phyloP scores from a whole-genome alignment of 805 yeast genomes.

The Saccharomycopsis fermentans region DNA sequence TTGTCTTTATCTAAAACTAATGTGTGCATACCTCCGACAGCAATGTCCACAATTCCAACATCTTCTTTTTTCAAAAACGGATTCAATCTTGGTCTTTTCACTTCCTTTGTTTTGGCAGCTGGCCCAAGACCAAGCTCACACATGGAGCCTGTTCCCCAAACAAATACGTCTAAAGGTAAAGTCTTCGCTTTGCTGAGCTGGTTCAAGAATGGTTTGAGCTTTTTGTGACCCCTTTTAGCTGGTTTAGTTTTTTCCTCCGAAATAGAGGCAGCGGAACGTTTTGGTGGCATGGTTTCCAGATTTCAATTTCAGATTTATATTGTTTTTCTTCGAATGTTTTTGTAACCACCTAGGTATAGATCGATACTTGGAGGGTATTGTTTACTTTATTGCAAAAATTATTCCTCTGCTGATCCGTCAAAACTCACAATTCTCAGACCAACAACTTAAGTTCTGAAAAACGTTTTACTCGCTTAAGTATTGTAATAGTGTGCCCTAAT shows the following conservation, averaged over 20 bases:
- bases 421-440: neutral
- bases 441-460: too few relatives aligned
- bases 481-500: too few relatives aligned
- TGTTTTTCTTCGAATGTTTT: too few relatives aligned
- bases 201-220: conserved; percentile 31
- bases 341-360: too few relatives aligned
- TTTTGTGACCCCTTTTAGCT: neutral
- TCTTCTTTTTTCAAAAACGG: conserved; percentile 57
- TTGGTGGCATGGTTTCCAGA: neutral
- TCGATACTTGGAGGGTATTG: too few relatives aligned
- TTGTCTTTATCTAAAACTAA: conserved; percentile 70
- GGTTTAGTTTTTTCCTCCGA: neutral
- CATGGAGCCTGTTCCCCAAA: conserved; percentile 96
- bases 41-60: conserved; percentile 69
- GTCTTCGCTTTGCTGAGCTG: conserved; percentile 51
- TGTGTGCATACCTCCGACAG: conserved; percentile 95
- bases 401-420: neutral
- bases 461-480: too few relatives aligned
- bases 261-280: neutral
- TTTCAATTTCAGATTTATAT: neutral
- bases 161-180: conserved; percentile 63
- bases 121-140: conserved; percentile 98
- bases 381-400: neutral
- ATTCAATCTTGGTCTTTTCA: conserved; percentile 89
- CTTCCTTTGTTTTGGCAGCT: conserved; percentile 80